These are phyloP conservation scores for Boeremia lycopersici DNA, from an alignment of 2,329 filamentous ascomycete species.

Conservation along the genomic window DNA sequence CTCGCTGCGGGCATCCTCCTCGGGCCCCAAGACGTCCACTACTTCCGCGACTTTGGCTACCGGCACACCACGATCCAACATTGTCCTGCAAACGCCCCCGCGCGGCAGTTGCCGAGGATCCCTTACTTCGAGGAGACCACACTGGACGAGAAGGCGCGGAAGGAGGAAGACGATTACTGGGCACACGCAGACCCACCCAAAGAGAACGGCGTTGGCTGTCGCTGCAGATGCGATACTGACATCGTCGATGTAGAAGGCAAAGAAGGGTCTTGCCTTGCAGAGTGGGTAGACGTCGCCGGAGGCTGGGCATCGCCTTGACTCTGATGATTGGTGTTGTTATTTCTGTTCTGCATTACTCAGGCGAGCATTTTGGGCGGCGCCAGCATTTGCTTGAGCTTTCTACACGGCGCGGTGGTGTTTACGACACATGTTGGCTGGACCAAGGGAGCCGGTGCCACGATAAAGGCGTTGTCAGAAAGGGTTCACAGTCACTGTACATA, in stretches of 20 bases:
- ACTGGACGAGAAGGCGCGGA: slow-evolving; percentile 77
- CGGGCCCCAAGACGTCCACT: slow-evolving; percentile 84
- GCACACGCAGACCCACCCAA: slow-evolving; percentile 83
- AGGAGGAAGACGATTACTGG: slow-evolving; percentile 97
- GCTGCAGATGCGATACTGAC: slow-evolving; percentile 95
- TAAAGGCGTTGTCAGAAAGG: slow-evolving; percentile 19
- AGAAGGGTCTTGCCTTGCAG: slow-evolving; percentile 88
- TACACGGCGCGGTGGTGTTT: slow-evolving; percentile 31
- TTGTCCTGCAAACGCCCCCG: slow-evolving; percentile 93
- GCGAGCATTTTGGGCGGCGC: slow-evolving; percentile 31
- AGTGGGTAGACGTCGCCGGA: slow-evolving; percentile 97
- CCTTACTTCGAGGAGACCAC: slow-evolving; percentile 85
- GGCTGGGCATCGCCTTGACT: slow-evolving; percentile 74
- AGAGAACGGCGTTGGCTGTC: slow-evolving; percentile 95
- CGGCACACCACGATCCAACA: slow-evolving; percentile 98
- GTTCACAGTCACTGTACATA: slow-evolving; percentile 12
- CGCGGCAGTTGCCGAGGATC: slow-evolving; percentile 78
- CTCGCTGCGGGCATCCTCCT: slow-evolving; percentile 90
- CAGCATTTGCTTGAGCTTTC: slow-evolving; percentile 22
- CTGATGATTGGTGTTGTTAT: slow-evolving; percentile 10
- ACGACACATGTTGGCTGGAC: slow-evolving; percentile 18
- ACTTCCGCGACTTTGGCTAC: slow-evolving; percentile 99
- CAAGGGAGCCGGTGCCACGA: slow-evolving; percentile 5
- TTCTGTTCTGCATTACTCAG: slow-evolving; percentile 23
- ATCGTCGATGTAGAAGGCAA: slow-evolving; percentile 98